phyloP scores from a whole-genome alignment of 202 grass and related monocot genomes.

The Sporobolus alterniflorus region DNA sequence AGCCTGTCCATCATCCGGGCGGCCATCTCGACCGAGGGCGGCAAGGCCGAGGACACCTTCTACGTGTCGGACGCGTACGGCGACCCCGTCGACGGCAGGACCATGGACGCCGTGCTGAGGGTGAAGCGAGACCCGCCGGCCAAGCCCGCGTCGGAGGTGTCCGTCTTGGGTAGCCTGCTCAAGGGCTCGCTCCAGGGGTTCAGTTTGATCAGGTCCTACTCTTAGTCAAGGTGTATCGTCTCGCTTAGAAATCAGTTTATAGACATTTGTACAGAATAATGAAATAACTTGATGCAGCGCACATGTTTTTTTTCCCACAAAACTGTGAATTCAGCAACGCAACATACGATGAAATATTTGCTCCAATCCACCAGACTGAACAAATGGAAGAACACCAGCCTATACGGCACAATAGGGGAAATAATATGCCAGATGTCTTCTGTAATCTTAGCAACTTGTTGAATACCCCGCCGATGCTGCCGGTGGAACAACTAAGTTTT shows the following conservation, averaged over 20 bases:
- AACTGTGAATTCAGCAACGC: too few relatives aligned
- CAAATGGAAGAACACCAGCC: too few relatives aligned
- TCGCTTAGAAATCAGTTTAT: background rate
- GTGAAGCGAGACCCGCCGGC: background rate
- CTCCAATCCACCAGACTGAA: too few relatives aligned
- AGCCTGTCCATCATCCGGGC: conserved; percentile 75
- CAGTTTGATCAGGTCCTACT: conserved; percentile 32
- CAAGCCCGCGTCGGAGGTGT: background rate
- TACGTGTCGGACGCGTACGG: conserved; percentile 73
- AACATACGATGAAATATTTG: too few relatives aligned
- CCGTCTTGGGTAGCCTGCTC: conserved; percentile 28
- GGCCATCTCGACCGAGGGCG: conserved; percentile 63
- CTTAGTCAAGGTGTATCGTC: background rate
- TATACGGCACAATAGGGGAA: too few relatives aligned
- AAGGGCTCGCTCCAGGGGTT: conserved; percentile 46
- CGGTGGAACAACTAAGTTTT: too few relatives aligned
- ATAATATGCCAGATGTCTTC: too few relatives aligned
- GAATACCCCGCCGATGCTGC: too few relatives aligned
- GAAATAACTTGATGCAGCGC: too few relatives aligned
- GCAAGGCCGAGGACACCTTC: conserved; percentile 72
- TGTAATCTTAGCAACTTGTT: too few relatives aligned
- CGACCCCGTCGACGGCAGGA: conserved; percentile 61
- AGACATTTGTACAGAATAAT: too few relatives aligned
- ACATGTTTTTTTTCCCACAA: too few relatives aligned
- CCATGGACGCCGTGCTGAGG: conserved; percentile 79